Base-by-base conservation (phyloP, 2,329 filamentous ascomycete genomes). In the Periconia digitata region DNA sequence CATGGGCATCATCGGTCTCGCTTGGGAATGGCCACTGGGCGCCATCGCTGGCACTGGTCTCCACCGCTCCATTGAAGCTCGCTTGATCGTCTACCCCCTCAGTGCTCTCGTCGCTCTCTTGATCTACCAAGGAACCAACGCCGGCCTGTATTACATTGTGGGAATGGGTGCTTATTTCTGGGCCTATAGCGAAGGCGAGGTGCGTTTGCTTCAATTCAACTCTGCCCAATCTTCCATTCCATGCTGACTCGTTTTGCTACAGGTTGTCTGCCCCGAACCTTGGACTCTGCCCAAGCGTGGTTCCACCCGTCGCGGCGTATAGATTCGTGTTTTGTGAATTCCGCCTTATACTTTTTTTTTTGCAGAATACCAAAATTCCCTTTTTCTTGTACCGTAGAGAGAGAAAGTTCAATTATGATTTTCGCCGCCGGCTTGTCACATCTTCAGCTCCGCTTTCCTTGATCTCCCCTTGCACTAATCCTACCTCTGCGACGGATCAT, bases 111-210 rank as follows among this genome's bases (percentile, higher is more conserved):
- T 85, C 17, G 85, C 89, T 6, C 79, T 86, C 22, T 78, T 99
- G 54, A 77, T 96, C 54, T 99, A 99, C 71, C 94, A 97, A 72
- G 89, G 85, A 49, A 96, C 92, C 22, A 95, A 99, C 69, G 81
- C 92, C 2, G 94, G 90, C 4, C 75, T 97, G 44, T 99, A 97
- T 75, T 96, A 97, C 70, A 70, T 95, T 21, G 82, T 96, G 53
- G 92, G 87, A 17, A 85, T 95, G 75, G 79, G 77, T 7, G 86
- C 94, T 13, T 99, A 97, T 73, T 96, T 97, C 64, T 96, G 92
- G 92, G 94, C 90, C 1, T 97, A 95, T 65, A 94, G 87, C 64
- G 92, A 99, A 73, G 94, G 94, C 73, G 94, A 99, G 86, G 92
- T 96, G 74, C 68, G 87, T 77, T 27, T 18, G 10, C 8, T 37